phyloP scores from a whole-genome alignment of 2,329 filamentous ascomycete species.

The Phaeoacremonium minimum region DNA sequence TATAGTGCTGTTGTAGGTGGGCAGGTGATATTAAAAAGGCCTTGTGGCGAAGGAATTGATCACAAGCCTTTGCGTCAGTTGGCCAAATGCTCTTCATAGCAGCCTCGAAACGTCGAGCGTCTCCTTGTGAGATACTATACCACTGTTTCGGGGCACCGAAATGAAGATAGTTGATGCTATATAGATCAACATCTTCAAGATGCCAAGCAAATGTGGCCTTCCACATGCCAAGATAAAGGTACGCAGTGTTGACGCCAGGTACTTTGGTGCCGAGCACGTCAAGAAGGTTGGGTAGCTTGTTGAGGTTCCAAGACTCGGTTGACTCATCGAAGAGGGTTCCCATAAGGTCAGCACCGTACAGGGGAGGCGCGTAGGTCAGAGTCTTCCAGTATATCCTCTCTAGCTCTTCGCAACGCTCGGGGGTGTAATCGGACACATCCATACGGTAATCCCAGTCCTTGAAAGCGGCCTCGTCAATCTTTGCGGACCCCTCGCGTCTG shows the following conservation, averaged over 20 bases:
- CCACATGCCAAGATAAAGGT: slow-evolving; percentile 98
- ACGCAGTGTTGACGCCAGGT: slow-evolving; percentile 95
- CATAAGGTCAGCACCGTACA: slow-evolving; percentile 96
- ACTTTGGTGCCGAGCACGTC: slow-evolving; percentile 94
- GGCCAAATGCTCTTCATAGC: slow-evolving; percentile 97
- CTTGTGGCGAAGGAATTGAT: slow-evolving; percentile 95
- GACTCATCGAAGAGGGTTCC: slow-evolving; percentile 89
- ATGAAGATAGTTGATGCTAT: slow-evolving; percentile 99
- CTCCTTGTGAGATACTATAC: slow-evolving; percentile 98
- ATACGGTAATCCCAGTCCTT: slow-evolving; percentile 87
- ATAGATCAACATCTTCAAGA: slow-evolving; percentile 95
- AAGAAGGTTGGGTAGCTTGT: slow-evolving; percentile 87
- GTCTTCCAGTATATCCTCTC: slow-evolving; percentile 98
- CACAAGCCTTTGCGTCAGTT: slow-evolving; percentile 88
- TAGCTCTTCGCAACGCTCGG: slow-evolving; percentile 88
- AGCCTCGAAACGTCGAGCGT: slow-evolving; percentile 86
- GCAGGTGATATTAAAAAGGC: slow-evolving; percentile 94
- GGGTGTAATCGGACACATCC: slow-evolving; percentile 81
- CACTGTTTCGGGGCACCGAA: slow-evolving; percentile 98
- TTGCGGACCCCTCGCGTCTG: slow-evolving; percentile 69
- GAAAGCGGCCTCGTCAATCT: slow-evolving; percentile 86
- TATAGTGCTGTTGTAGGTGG: slow-evolving; percentile 79
- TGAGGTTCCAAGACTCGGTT: slow-evolving; percentile 86
- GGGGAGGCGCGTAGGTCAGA: slow-evolving; percentile 85
- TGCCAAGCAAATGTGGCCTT: slow-evolving; percentile 99